phyloP scores from a whole-genome alignment of 352 stramenopile genomes.

The Phytophthora pseudosyringae region DNA sequence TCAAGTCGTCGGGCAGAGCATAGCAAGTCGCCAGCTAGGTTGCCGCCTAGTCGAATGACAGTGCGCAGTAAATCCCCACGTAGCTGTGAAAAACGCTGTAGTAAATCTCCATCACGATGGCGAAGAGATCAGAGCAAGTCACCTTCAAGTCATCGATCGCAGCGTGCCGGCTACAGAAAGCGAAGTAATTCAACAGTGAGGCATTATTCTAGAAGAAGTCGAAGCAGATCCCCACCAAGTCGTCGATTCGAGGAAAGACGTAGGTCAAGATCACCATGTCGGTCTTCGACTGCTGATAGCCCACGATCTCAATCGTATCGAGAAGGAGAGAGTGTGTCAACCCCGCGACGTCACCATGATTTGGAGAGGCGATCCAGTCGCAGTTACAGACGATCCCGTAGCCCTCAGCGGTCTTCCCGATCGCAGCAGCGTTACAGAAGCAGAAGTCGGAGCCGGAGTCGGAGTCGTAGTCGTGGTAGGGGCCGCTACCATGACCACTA shows the following conservation, averaged over 20 bases:
- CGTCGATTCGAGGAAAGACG: slow-evolving; percentile 7
- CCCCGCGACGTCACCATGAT: slow-evolving; percentile 4
- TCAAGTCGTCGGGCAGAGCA: slow-evolving; percentile 12
- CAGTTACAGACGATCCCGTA: slow-evolving; percentile 12
- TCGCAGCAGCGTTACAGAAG: not conserved
- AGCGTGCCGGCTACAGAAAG: not conserved
- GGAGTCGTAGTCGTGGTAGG: slow-evolving; percentile 5
- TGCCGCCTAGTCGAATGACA: not conserved
- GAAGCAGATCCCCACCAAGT: slow-evolving; percentile 24
- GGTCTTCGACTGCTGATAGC: not conserved
- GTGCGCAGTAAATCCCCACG: not conserved
- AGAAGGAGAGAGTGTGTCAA: not conserved
- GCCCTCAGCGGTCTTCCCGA: not conserved
- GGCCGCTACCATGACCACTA: not conserved
- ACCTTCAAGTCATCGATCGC: slow-evolving; percentile 2
- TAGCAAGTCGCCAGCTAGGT: not conserved
- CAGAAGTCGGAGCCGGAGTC: slow-evolving; percentile 4
- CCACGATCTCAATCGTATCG: slow-evolving; percentile 4
- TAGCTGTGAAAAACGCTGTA: not conserved
- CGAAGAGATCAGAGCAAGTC: slow-evolving; percentile 9
- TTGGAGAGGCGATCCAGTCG: not conserved
- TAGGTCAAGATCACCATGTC: slow-evolving; percentile 21
- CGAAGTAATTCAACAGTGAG: slow-evolving; percentile 9
- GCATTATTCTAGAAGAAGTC: slow-evolving; percentile 16
- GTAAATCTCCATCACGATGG: not conserved